Base-by-base conservation (phyloP, 192 early-diverging fungal species). In the Backusella circina region DNA sequence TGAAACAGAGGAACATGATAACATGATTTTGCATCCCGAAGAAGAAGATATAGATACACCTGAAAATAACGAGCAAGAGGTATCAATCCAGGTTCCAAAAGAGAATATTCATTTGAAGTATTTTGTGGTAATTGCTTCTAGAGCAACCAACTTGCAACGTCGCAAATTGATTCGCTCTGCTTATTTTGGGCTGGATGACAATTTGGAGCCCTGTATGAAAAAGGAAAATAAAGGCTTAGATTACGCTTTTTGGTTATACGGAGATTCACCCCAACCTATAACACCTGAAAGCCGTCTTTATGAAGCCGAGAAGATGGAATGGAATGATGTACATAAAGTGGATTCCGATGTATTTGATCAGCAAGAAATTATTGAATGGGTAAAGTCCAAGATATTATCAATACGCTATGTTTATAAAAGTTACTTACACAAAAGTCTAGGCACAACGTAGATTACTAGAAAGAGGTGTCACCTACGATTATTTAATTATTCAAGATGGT, bases 291-390 rank as follows among this genome's bases (percentile, higher is more conserved):
- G 50, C 64, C 79, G 57, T 67, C 77, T 36, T 39, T 87, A 71
- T 44, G 77, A 82, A 44, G 79, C 80, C 7, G 88, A 89, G 72
- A 78, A 78, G 5, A 87, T 87, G 74, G 88, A 89, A 78, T 89
- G 72, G 76, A 79, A 83, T 44, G 88, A 89, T 67, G 65, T 82
- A 47, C 65, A 67, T n/a, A 74, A 82, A 72, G 54, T 69, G 32
- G 71, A 47, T 36, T 33, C 57, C 78, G 37, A 31, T 33, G 66
- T 36, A 4, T 76, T 80, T 57, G 72, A 72, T 47, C 66, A 76
- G 44, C 13, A 15, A 21, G 68, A 39, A 18, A 50, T 76, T 8
- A 30, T 80, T 28, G 41, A 73, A 47, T 80, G 79, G 73, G 74
- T 80, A 72, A 76, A 36, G 5, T n/a, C 44, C 18, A 47, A 47